Percentiles rank a stretch among this genome's conserved stretches.
Conservation (phyloP, 169 alveolate species). For the Babesia bovis region DNA sequence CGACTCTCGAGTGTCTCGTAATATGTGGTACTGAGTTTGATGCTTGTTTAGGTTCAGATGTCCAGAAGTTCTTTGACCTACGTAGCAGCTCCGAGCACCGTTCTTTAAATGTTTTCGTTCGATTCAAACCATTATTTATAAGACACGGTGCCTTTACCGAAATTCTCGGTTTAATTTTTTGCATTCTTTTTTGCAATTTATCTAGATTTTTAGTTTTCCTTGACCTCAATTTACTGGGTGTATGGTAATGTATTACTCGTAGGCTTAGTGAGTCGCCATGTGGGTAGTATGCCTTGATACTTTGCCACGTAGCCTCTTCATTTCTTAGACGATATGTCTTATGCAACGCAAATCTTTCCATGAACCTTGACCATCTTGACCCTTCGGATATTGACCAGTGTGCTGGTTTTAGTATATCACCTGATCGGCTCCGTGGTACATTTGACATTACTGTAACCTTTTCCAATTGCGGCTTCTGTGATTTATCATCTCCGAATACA, state of each 20-base stretch:
- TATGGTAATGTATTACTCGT: constrained; percentile 7
- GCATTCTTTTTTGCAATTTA: constrained; percentile 1
- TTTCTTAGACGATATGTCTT: constrained; percentile 5
- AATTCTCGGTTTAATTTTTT: constrained; percentile 1
- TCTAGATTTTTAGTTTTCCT: background rate
- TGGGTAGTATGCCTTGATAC: constrained; percentile 10
- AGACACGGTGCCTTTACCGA: constrained; percentile 30
- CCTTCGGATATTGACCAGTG: background rate
- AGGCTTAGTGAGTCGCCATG: constrained; percentile 11
- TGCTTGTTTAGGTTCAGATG: background rate
- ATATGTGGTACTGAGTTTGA: background rate
- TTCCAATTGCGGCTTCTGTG: constrained; percentile 31
- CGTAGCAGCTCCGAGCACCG: constrained; percentile 27
- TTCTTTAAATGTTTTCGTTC: background rate
- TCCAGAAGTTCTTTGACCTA: constrained; percentile 3
- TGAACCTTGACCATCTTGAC: constrained; percentile 22
- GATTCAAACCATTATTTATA: background rate
- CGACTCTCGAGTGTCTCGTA: background rate
- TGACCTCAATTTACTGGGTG: background rate
- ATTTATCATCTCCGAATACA: constrained; percentile 16
- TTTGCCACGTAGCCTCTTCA: background rate
- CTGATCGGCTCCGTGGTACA: constrained; percentile 24
- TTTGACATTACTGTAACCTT: constrained; percentile 38
- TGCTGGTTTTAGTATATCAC: background rate
- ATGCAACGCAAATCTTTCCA: background rate